Conservation (phyloP, 768 basidiomycete genomes). For the Mycena maculata region DNA sequence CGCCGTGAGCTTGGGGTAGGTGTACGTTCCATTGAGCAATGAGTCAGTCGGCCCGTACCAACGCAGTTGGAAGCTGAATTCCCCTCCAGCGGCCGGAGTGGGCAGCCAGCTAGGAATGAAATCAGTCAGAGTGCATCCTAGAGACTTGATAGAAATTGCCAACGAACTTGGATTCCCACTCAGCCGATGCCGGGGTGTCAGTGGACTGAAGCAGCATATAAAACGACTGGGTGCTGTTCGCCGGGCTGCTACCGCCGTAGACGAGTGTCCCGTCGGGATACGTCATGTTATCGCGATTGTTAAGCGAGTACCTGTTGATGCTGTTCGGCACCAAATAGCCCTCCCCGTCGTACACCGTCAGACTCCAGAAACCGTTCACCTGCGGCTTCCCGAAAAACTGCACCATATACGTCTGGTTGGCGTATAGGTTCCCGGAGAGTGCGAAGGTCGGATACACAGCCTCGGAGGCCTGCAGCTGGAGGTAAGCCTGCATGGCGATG, state of each 20-base stretch:
- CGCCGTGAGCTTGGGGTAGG: constrained; percentile 8
- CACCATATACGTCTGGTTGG: constrained; percentile 17
- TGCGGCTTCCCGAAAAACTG: constrained; percentile 21
- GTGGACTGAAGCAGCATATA: constrained; percentile 24
- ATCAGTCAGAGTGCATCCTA: not conserved
- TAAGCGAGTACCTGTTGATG: constrained; percentile 1
- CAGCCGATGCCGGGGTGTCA: not conserved
- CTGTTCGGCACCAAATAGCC: constrained; percentile 16
- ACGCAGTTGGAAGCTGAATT: constrained; percentile 16
- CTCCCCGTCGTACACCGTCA: constrained; percentile 24
- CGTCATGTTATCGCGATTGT: constrained; percentile 20
- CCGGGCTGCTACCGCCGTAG: not conserved
- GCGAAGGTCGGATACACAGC: constrained; percentile 18
- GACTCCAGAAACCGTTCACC: constrained; percentile 25
- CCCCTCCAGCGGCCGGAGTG: constrained; percentile 9
- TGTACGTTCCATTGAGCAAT: constrained; percentile 9
- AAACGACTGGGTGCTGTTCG: constrained; percentile 1
- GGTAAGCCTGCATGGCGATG: constrained; percentile 10
- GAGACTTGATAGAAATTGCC: not conserved
- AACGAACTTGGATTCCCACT: constrained; percentile 28
- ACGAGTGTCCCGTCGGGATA: constrained; percentile 18
- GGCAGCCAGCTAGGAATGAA: constrained; percentile 25
- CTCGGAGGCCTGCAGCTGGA: constrained; percentile 1
- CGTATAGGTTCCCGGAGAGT: not conserved
- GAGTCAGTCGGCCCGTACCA: constrained; percentile 13